A percentile compares a stretch with the other conserved stretches of the same genome.
Conservation (phyloP, 805 yeast genomes). For the Yarrowia sp. region DNA sequence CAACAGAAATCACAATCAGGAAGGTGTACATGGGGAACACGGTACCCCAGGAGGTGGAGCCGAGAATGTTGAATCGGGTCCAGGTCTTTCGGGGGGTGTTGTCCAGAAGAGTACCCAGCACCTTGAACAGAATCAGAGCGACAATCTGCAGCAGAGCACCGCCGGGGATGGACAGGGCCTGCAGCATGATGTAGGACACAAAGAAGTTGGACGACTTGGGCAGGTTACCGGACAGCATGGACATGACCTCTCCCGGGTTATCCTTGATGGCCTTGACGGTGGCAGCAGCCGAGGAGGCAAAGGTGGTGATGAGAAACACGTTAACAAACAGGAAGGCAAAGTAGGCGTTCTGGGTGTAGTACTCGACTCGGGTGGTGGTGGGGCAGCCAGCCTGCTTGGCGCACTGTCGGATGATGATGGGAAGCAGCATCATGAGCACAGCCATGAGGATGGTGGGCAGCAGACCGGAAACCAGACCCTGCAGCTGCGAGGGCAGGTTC, state of each 20-base stretch:
- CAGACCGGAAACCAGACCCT: conserved; percentile 87
- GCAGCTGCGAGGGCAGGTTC: conserved; percentile 69
- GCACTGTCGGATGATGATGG: conserved; percentile 78
- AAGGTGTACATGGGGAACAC: conserved; percentile 80
- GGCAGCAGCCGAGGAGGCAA: conserved; percentile 81
- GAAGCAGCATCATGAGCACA: conserved; percentile 83
- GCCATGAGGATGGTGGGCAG: conserved; percentile 84
- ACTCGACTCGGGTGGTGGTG: conserved; percentile 74
- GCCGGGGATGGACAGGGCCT: conserved; percentile 81
- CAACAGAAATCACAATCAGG: conserved; percentile 71
- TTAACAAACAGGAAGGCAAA: conserved; percentile 91
- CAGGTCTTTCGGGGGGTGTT: conserved; percentile 92
- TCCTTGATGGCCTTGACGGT: conserved; percentile 77
- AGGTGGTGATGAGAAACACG: conserved; percentile 82
- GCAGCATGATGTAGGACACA: conserved; percentile 79
- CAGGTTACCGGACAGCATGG: conserved; percentile 71
- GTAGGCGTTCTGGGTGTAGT: conserved; percentile 85
- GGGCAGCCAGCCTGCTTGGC: conserved; percentile 78
- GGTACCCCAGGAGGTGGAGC: conserved; percentile 80
- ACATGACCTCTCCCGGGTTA: conserved; percentile 75
- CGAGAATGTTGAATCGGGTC: conserved; percentile 71
- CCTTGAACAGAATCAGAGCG: conserved; percentile 70
- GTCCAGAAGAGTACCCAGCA: conserved; percentile 75
- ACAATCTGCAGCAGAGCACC: conserved; percentile 78
- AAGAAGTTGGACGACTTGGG: conserved; percentile 94